phyloP scores from a whole-genome alignment of 495 filamentous ascomycete species.

The Durotheca rogersii region DNA sequence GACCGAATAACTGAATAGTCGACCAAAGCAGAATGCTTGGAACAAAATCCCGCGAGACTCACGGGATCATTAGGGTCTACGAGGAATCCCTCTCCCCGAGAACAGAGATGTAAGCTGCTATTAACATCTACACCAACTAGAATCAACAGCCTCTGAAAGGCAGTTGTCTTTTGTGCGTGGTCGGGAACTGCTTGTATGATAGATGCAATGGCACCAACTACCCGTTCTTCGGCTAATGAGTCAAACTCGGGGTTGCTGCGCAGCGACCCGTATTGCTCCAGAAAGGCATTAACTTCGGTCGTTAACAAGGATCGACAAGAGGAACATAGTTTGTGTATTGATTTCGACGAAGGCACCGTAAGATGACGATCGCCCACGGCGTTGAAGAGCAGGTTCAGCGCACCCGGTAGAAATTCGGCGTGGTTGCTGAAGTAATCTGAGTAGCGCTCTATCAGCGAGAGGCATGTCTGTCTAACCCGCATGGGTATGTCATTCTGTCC shows the following conservation, averaged over 20 bases:
- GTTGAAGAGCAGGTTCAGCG: conserved; percentile 79
- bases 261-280: conserved; percentile 68
- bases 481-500: conserved; percentile 57
- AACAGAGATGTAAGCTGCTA: conserved; percentile 38
- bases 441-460: conserved; percentile 76
- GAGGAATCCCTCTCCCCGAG: conserved; percentile 26
- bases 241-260: conserved; percentile 65
- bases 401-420: conserved; percentile 66
- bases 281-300: conserved; percentile 70
- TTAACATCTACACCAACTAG: conserved; percentile 66
- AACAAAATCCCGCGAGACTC: background rate
- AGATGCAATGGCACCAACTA: conserved; percentile 79
- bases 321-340: conserved; percentile 77
- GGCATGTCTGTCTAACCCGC: conserved; percentile 72
- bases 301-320: conserved; percentile 73
- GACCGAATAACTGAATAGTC: too few species aligned
- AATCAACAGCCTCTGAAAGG: conserved; percentile 63
- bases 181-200: conserved; percentile 76
- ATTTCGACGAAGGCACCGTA: conserved; percentile 70
- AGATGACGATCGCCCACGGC: conserved; percentile 67
- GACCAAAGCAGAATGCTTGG: background rate
- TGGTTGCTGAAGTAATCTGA: conserved; percentile 78
- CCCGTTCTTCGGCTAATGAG: conserved; percentile 70
- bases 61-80: conserved; percentile 41
- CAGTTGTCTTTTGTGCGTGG: conserved; percentile 61